phyloP scores from a whole-genome alignment of 768 basidiomycete species.

The Boletus pseudo-olivaceus region DNA sequence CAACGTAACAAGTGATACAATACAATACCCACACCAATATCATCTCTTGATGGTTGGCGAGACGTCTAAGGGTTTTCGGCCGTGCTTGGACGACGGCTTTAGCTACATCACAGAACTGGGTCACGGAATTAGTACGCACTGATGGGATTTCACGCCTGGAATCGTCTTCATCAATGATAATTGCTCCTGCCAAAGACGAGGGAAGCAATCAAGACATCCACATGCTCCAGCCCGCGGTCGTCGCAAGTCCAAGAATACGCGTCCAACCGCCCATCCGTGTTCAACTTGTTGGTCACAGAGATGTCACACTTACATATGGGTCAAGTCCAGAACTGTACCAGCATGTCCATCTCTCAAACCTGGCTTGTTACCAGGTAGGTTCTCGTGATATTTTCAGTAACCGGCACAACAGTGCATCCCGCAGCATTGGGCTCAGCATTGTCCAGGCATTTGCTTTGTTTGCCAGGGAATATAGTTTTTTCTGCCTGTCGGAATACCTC shows the following conservation, averaged over 20 bases:
- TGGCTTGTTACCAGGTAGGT: no score
- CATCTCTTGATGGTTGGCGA: no score
- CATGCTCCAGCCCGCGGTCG: neutral
- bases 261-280: no score
- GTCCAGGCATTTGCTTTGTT: constrained; percentile 3
- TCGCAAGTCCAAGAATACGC: neutral
- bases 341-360: no score
- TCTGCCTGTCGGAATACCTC: no score
- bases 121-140: neutral
- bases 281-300: no score
- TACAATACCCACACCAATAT: neutral
- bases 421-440: constrained; percentile 7
- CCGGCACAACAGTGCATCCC: no score
- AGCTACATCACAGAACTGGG: neutral
- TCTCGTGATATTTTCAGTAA: no score
- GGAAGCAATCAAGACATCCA: neutral
- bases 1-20: no score
- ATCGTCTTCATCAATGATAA: neutral
- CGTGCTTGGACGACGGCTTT: neutral
- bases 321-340: no score
- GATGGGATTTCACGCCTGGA: neutral
- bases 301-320: no score
- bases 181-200: neutral
- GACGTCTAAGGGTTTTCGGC: neutral
- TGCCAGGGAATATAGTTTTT: constrained; percentile 5